Conservation (phyloP, 2,329 filamentous ascomycete species). For the Gaeumannomyces sp. region DNA sequence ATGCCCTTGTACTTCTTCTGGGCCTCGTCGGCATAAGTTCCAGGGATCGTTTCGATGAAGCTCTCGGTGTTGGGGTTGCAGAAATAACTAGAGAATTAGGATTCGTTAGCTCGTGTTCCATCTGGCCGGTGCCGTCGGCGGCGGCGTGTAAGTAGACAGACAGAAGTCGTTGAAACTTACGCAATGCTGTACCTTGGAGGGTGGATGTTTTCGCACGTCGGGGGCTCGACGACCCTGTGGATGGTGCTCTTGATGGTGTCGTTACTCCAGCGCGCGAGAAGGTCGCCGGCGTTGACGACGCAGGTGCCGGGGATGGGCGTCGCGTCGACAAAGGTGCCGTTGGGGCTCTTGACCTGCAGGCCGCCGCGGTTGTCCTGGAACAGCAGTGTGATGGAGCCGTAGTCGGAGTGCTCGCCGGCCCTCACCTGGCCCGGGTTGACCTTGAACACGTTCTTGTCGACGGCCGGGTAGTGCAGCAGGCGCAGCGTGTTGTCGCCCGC, state of each 20-base stretch:
- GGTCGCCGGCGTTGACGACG: slow-evolving; percentile 83
- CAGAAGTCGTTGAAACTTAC: slow-evolving; percentile 35
- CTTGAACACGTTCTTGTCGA: slow-evolving; percentile 58
- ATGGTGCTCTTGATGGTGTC: slow-evolving; percentile 86
- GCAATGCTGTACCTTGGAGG: slow-evolving; percentile 82
- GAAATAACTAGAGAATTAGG: slow-evolving; percentile 56
- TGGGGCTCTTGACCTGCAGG: slow-evolving; percentile 59
- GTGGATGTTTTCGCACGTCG: slow-evolving; percentile 50
- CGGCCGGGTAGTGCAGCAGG: slow-evolving; percentile 70
- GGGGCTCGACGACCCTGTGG: slow-evolving; percentile 85
- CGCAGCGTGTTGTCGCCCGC: slow-evolving; percentile 65
- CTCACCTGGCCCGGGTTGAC: slow-evolving; percentile 64
- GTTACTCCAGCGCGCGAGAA: slow-evolving; percentile 84
- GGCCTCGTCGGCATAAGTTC: slow-evolving; percentile 57
- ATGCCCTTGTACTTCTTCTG: slow-evolving; percentile 77
- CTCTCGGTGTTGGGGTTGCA: slow-evolving; percentile 78
- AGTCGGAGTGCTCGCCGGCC: slow-evolving; percentile 70
- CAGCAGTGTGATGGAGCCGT: slow-evolving; percentile 54
- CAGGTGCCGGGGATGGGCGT: slow-evolving; percentile 75
- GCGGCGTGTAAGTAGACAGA: background rate
- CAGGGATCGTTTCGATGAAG: slow-evolving; percentile 73
- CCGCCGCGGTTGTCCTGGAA: slow-evolving; percentile 55
- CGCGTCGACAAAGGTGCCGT: slow-evolving; percentile 73
- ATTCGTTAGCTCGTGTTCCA: background rate
- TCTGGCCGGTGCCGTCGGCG: background rate